Conservation (phyloP, 768 basidiomycete genomes). For the Xanthoconium purpureum region DNA sequence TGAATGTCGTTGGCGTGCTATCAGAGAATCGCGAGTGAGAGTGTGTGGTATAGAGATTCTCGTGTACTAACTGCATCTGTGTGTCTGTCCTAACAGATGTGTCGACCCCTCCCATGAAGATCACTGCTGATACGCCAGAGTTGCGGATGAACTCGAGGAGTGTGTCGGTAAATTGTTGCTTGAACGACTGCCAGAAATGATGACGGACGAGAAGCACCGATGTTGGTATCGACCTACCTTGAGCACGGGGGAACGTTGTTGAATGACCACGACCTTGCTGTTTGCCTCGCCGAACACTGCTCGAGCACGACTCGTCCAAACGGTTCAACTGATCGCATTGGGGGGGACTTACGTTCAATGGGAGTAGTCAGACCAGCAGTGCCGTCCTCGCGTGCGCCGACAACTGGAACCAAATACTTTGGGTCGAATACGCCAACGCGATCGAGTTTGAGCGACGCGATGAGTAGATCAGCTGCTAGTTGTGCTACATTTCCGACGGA, state of each 20-base stretch:
- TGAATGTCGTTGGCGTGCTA: slow-evolving; percentile 66
- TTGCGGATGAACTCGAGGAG: slow-evolving; percentile 56
- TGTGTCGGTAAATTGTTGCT: slow-evolving; percentile 60
- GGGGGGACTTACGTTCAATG: slow-evolving; percentile 59
- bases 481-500: slow-evolving; percentile 83
- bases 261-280: slow-evolving; percentile 56
- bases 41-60: neutral
- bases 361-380: slow-evolving; percentile 65
- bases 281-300: slow-evolving; percentile 63
- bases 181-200: slow-evolving; percentile 48
- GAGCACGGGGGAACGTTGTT: slow-evolving; percentile 76
- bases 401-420: slow-evolving; percentile 62
- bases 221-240: slow-evolving; percentile 46
- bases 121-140: slow-evolving; percentile 47
- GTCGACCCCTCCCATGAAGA: slow-evolving; percentile 77
- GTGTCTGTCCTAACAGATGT: slow-evolving; percentile 67
- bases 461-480: slow-evolving; percentile 70
- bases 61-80: slow-evolving; percentile 66
- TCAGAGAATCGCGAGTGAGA: slow-evolving; percentile 1
- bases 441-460: slow-evolving; percentile 58
- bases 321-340: neutral
- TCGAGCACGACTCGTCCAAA: neutral
- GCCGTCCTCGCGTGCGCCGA: slow-evolving; percentile 66
- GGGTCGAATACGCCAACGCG: slow-evolving; percentile 65
- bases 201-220: neutral